Evolutionary conservation across 2,329 filamentous ascomycete genomes (phyloP).

Genomic region (Didymella pinodella): DNA sequence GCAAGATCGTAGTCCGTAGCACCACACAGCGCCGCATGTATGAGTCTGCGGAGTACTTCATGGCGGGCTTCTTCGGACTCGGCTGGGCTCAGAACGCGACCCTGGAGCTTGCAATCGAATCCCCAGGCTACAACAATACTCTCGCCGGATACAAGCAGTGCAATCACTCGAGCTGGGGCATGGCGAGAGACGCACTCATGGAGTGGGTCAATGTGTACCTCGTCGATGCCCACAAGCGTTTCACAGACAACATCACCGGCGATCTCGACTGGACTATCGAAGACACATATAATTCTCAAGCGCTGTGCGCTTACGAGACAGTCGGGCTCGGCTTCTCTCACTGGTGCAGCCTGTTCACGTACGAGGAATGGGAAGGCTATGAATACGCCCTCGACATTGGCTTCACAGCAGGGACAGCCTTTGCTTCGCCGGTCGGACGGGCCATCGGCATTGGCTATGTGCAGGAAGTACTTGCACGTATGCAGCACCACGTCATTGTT

Average conservation of each 20-base stretch:
- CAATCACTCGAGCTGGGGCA: conserved; percentile 62
- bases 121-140: conserved; percentile 71
- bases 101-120: conserved; percentile 75
- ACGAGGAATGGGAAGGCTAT: conserved; percentile 75
- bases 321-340: conserved; percentile 77
- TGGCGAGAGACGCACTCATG: conserved; percentile 59
- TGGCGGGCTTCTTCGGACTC: conserved; percentile 80
- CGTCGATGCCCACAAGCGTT: conserved; percentile 67
- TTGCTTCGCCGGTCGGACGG: conserved; percentile 70
- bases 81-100: conserved; percentile 76
- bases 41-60: conserved; percentile 78
- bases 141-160: conserved; percentile 73
- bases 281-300: conserved; percentile 68
- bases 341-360: conserved; percentile 79
- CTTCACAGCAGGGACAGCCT: conserved; percentile 69
- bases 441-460: conserved; percentile 74
- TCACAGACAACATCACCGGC: conserved; percentile 61
- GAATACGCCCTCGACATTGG: conserved; percentile 74
- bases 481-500: conserved; percentile 68
- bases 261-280: conserved; percentile 47
- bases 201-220: conserved; percentile 73
- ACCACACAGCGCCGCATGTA: conserved; percentile 81
- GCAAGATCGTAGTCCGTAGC: conserved; percentile 76
- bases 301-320: conserved; percentile 79
- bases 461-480: conserved; percentile 74